phyloP scores from a whole-genome alignment of 352 stramenopile genomes.

The Globisporangium acanthophoron region DNA sequence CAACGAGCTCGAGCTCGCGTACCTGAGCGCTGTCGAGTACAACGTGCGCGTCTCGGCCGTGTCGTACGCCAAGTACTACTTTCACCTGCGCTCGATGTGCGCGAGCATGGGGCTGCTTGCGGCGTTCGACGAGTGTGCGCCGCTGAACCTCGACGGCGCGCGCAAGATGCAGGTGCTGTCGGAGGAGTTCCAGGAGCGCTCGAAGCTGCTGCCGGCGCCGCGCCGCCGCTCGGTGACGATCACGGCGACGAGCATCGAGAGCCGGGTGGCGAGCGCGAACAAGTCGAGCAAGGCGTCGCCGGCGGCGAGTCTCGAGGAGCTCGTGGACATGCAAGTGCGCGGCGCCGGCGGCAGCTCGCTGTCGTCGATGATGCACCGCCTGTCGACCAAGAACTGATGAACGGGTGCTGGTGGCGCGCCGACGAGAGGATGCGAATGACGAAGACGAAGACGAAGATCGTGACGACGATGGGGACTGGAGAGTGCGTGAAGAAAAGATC shows the following conservation, averaged over 20 bases:
- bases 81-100: constrained; percentile 94
- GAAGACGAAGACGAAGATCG: neutral
- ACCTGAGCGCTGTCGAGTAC: constrained; percentile 89
- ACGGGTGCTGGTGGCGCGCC: neutral
- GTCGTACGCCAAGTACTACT: constrained; percentile 95
- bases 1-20: constrained; percentile 93
- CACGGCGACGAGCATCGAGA: constrained; percentile 41
- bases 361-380: constrained; percentile 52
- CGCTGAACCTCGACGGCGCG: constrained; percentile 75
- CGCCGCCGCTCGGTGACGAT: constrained; percentile 79
- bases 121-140: constrained; percentile 70
- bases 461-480: neutral
- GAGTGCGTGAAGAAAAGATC: neutral
- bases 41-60: constrained; percentile 84
- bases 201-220: constrained; percentile 64
- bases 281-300: constrained; percentile 45
- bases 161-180: constrained; percentile 87
- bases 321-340: constrained; percentile 81
- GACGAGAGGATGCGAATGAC: neutral
- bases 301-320: constrained; percentile 69
- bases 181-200: constrained; percentile 82
- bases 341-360: constrained; percentile 43
- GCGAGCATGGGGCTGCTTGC: constrained; percentile 82
- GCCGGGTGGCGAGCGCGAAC: constrained; percentile 4
- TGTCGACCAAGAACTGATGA: constrained; percentile 31